Evolutionary conservation across 306 rosid genomes (phyloP), one percentile per base, ranked within the genome.

Genomic region (Vigna nakashimae): DNA sequence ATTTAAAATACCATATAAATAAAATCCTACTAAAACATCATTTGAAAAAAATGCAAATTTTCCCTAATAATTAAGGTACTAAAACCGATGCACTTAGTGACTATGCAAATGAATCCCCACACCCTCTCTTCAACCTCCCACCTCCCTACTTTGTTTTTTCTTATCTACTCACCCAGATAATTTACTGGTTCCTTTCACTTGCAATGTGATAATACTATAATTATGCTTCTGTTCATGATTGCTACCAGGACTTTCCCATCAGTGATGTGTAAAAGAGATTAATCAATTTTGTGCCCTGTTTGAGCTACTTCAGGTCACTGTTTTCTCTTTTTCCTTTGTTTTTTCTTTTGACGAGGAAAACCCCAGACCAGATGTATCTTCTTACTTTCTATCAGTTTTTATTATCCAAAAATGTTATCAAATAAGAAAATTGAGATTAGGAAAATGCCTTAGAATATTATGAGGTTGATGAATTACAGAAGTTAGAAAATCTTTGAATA

Each of bases 111-210:
- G 51, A 65, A 38, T 38, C n/a, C 9, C 51, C 28, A 8, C 32
- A 14, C 32, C 32, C 16, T 65, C 24, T 63, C 68, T 14, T 34
- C 11, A 26, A 26, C 28, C 28, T 26, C 28, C 28, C 28, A 5
- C 1, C 45, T 32, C 36, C 12, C 36, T 20, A 60, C 28, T 26
- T 26, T 28, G 6, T 32, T 28, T 30, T 20, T 59, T 18, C 36
- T 18, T 38, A 52, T 53, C 20, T 17, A 15, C 38, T 53, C 38
- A 17, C 20, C 46, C 51, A 18, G 13, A 10, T 53, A 53, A 53
- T 71, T 52, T 20, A 71, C 51, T 17, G 63, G 11, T 26, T 50
- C 56, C 56, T 45, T 43, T 45, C 72, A 67, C 52, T 65, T 18
- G 56, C 20, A 40, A 22, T 2, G 55, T 4, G 20, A 42, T 11